Evolutionary conservation across 108 stramenopile species (phyloP).

Genomic region (Nitzschia sp.): DNA sequence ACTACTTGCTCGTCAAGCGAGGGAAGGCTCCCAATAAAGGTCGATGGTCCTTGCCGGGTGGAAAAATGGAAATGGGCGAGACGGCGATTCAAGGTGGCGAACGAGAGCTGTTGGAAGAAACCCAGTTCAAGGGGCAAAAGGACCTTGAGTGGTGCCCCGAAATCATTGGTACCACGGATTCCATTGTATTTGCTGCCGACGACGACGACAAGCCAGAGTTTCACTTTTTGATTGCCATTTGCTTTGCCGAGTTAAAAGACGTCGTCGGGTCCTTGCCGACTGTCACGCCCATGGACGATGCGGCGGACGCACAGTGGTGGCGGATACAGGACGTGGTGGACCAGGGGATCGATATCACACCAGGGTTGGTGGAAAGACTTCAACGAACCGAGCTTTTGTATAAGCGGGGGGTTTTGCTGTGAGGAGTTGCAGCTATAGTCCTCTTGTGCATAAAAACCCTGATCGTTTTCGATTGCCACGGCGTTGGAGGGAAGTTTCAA

Average conservation of each 20-base stretch:
- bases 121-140: constrained; percentile 34
- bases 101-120: constrained; percentile 73
- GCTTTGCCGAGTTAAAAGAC: constrained; percentile 22
- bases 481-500: too few species aligned
- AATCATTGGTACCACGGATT: constrained; percentile 28
- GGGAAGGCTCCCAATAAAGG: constrained; percentile 67
- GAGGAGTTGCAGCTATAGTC: not conserved
- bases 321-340: constrained; percentile 29
- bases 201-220: constrained; percentile 36
- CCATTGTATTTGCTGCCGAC: constrained; percentile 26
- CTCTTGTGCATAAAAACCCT: not conserved
- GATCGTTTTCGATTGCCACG: not conserved
- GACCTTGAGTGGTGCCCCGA: constrained; percentile 25
- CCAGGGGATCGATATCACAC: not conserved
- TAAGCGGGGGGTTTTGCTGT: not conserved
- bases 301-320: constrained; percentile 47
- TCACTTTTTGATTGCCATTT: constrained; percentile 50
- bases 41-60: constrained; percentile 69
- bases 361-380: constrained; percentile 11
- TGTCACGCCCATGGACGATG: constrained; percentile 45
- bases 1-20: constrained; percentile 60
- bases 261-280: not conserved
- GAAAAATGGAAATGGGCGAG: constrained; percentile 73
- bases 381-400: constrained; percentile 24
- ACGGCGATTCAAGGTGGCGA: constrained; percentile 53